These are phyloP conservation scores for Alternaria conjuncta DNA, from an alignment of 2,329 filamentous ascomycete genomes.

Conservation along the genomic window DNA sequence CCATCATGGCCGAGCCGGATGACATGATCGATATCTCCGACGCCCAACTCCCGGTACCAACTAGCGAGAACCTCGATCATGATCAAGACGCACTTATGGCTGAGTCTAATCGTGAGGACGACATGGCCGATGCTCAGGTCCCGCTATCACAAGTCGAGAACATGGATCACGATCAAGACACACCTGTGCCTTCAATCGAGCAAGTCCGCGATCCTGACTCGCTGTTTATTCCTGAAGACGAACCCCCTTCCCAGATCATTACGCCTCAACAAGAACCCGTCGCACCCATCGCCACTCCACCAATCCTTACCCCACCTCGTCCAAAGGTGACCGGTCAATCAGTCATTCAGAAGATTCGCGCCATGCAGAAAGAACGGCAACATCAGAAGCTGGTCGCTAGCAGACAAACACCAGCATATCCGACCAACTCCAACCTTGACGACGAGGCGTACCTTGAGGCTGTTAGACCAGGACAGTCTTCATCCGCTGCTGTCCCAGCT, in stretches of 20 bases:
- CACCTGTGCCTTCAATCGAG: background rate
- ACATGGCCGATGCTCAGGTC: background rate
- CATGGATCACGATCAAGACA: background rate
- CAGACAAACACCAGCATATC: background rate
- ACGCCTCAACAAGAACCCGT: background rate
- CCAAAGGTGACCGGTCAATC: background rate
- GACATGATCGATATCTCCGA: background rate
- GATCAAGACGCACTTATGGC: background rate
- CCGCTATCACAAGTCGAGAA: background rate
- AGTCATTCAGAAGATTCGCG: conserved; percentile 13
- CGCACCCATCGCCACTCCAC: conserved; percentile 1
- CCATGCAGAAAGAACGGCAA: conserved; percentile 12
- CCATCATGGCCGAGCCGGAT: conserved; percentile 3
- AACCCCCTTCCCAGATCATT: background rate
- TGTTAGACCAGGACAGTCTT: conserved; percentile 4
- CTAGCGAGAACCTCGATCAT: background rate
- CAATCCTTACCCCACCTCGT: background rate
- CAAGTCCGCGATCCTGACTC: conserved; percentile 8
- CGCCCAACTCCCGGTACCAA: conserved; percentile 1
- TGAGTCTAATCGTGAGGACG: background rate
- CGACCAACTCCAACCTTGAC: background rate
- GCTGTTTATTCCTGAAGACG: conserved; percentile 22
- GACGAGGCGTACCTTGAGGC: conserved; percentile 24
- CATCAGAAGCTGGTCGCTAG: conserved; percentile 7
- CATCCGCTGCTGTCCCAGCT: background rate